These are phyloP conservation scores for Phytophthora sansomeana DNA, from an alignment of 352 stramenopile genomes.

Conservation along the genomic window DNA sequence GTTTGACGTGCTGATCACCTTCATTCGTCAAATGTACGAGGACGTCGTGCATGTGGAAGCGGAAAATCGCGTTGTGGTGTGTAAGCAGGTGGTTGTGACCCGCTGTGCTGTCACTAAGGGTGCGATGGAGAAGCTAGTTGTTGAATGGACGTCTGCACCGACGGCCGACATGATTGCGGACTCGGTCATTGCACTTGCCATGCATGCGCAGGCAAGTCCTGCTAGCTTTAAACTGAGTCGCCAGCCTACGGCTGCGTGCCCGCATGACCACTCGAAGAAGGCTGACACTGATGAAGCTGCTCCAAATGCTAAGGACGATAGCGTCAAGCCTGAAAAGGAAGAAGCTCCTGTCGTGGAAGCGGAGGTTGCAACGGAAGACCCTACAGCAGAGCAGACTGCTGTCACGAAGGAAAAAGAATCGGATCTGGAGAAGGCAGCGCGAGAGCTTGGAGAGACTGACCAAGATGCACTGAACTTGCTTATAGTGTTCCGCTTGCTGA, in stretches of 20 bases:
- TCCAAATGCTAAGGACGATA: slow-evolving; percentile 8
- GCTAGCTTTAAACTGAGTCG: slow-evolving; percentile 85
- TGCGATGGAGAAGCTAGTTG: slow-evolving; percentile 54
- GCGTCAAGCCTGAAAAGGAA: slow-evolving; percentile 28
- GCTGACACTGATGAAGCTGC: slow-evolving; percentile 13
- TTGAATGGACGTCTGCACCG: slow-evolving; percentile 92
- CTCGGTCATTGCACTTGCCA: slow-evolving; percentile 95
- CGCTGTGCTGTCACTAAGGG: slow-evolving; percentile 42
- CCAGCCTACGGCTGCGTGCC: slow-evolving; percentile 77
- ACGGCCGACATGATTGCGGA: slow-evolving; percentile 96
- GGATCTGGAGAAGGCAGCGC: slow-evolving; percentile 61
- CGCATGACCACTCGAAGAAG: slow-evolving; percentile 82
- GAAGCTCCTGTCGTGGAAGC: slow-evolving; percentile 23
- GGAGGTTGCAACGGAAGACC: slow-evolving; percentile 18
- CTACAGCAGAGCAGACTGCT: slow-evolving; percentile 22
- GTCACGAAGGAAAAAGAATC: slow-evolving; percentile 31
- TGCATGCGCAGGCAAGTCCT: slow-evolving; percentile 91
- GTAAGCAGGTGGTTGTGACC: slow-evolving; percentile 76
- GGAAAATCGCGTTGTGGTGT: slow-evolving; percentile 73
- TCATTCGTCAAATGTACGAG: slow-evolving; percentile 89
- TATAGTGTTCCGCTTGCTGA: slow-evolving; percentile 83
- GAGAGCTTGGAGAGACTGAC: slow-evolving; percentile 72
- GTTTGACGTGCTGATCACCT: slow-evolving; percentile 81
- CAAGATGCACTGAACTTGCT: slow-evolving; percentile 88
- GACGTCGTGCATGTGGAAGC: slow-evolving; percentile 66